A percentile compares a stretch with the other conserved stretches of the same genome.
These are phyloP conservation scores for Fusarium graminum DNA, from an alignment of 2,329 filamentous ascomycete species.

Conservation along the genomic window DNA sequence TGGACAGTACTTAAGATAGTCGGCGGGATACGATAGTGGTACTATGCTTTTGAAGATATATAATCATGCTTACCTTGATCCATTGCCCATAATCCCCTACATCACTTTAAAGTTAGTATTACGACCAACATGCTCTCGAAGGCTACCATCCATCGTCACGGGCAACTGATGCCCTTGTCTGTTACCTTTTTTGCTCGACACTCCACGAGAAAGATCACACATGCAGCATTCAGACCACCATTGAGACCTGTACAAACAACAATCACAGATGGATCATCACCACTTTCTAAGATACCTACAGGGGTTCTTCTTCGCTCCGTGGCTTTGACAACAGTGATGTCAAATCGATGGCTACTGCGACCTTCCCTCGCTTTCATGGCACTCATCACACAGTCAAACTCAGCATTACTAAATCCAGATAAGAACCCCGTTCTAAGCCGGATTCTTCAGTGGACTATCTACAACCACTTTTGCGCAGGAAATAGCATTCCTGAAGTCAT, in stretches of 20 bases:
- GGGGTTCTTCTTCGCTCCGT: conserved; percentile 46
- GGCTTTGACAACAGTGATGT: conserved; percentile 48
- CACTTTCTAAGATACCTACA: conserved; percentile 43
- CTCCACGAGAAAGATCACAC: neutral
- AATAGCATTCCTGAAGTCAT: conserved; percentile 62
- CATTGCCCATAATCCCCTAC: fast-evolving
- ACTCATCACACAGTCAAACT: conserved; percentile 48
- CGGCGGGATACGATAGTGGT: neutral
- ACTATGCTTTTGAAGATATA: conserved; percentile 2
- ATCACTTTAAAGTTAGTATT: neutral
- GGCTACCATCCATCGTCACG: neutral
- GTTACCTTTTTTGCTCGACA: neutral
- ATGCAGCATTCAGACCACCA: conserved; percentile 22
- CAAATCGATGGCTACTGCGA: conserved; percentile 41
- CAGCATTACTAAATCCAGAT: conserved; percentile 60
- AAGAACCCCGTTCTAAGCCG: conserved; percentile 55
- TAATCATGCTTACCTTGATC: neutral
- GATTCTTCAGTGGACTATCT: conserved; percentile 61
- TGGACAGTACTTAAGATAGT: neutral
- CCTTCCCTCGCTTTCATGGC: conserved; percentile 47
- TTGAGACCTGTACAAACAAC: conserved; percentile 1
- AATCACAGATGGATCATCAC: neutral
- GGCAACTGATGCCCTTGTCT: conserved; percentile 2
- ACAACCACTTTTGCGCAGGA: conserved; percentile 70
- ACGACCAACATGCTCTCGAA: conserved; percentile 23